Base-by-base conservation (phyloP, 2,329 filamentous ascomycete genomes). In the Xylaria sp. region DNA sequence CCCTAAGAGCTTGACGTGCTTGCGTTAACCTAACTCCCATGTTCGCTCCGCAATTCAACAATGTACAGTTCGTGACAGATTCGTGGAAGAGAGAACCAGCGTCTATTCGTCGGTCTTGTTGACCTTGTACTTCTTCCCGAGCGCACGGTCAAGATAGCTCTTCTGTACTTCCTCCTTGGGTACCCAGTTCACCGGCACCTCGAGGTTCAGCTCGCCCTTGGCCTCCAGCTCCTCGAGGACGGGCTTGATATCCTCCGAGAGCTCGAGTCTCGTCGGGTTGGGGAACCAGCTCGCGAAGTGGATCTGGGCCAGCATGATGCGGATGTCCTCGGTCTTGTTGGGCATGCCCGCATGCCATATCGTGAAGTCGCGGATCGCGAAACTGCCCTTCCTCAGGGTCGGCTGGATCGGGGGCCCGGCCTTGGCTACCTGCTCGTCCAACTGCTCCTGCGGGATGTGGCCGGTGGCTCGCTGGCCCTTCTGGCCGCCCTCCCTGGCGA, bases 311-410 rank as follows among this genome's bases (percentile, higher is more conserved):
- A 87, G 73, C 85, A 87, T 87, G 29, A 86, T 79, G 43, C 85
- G 74, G n/a, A 82, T 78, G n/a, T 80, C 74, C 5, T 78, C 71
- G 0, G 80, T 82, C 44, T 72, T 68, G 66, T 89, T 88, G 2
- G 85, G 85, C 81, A 87, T 86, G 1, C 86, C 86, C 0, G 84
- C 85, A 69, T 89, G 86, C 86, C 86, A 89, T 6, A 87, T 79
- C 23, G 86, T 76, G 59, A 89, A 72, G 70, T 89, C 86, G 3
- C 87, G 78, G 38, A 89, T 70, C 33, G 87, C 78, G 27, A 88
- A 70, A 31, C 83, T 82, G 0, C 86, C 85, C 67, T 85, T 85
- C 27, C 75, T 75, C 1, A 86, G 78, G 3, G 73, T 60, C 0
- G 84, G 83, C 67, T 87, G 85, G 13, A 78, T 70, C 0, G 83